Evolutionary conservation across 2,329 filamentous ascomycete species (phyloP).

Genomic region (Calcarisporium arbuscula): DNA sequence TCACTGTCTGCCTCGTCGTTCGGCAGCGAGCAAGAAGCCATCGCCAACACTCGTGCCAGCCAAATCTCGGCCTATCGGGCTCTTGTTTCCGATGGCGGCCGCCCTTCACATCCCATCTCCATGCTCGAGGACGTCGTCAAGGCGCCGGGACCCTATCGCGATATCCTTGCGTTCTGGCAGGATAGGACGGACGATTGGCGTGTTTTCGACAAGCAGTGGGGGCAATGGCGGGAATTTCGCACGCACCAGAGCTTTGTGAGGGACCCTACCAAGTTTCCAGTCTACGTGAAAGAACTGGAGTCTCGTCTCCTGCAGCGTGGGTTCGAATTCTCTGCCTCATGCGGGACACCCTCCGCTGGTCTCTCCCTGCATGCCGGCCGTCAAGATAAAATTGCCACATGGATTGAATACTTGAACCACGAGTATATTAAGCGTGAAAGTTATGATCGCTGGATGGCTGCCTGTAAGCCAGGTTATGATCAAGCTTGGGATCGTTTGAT

Average conservation of each 20-base stretch:
- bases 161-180: conserved; percentile 8
- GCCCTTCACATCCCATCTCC: conserved; percentile 8
- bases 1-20: no score
- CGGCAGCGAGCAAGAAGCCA: no score
- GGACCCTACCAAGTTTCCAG: background rate
- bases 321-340: conserved; percentile 4
- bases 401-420: conserved; percentile 8
- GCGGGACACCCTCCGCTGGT: conserved; percentile 1
- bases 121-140: conserved; percentile 1
- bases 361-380: conserved; percentile 2
- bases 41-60: no score
- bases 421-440: conserved; percentile 5
- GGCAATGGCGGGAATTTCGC: conserved; percentile 7
- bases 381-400: conserved; percentile 6
- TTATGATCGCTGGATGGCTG: conserved; percentile 7
- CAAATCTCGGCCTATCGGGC: no score
- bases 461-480: conserved; percentile 4
- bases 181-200: conserved; percentile 6
- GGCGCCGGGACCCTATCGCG: conserved; percentile 4
- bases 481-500: conserved; percentile 1
- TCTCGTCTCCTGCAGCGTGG: conserved; percentile 3
- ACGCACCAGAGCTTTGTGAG: conserved; percentile 4
- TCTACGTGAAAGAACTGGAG: conserved; percentile 5
- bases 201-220: conserved; percentile 7
- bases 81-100: conserved; percentile 7